A percentile compares a stretch with the other conserved stretches of the same genome.
Conservation (phyloP, 192 early-diverging fungal genomes). For the Nowakowskiella sp. region DNA sequence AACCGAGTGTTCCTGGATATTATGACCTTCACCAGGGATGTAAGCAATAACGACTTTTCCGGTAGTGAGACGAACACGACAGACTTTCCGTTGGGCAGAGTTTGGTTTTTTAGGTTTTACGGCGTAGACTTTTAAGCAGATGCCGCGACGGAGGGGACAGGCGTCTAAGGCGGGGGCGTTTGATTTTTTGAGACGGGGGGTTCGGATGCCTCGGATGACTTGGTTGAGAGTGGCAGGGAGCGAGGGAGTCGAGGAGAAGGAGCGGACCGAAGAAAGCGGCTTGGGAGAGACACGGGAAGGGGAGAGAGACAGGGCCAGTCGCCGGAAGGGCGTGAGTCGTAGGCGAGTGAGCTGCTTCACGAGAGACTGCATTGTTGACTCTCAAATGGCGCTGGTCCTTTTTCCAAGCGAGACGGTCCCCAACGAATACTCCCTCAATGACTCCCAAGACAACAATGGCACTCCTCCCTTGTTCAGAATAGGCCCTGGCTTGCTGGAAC, state of each 20-base stretch:
- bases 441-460: too few species aligned
- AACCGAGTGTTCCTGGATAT: constrained; percentile 94
- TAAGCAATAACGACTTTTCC: constrained; percentile 88
- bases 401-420: too few species aligned
- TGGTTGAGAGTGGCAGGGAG: constrained; percentile 85
- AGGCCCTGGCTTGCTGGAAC: constrained; percentile 73
- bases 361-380: too few species aligned
- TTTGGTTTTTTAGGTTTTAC: constrained; percentile 98
- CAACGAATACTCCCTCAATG: too few species aligned
- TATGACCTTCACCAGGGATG: constrained; percentile 98
- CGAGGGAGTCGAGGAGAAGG: constrained; percentile 20
- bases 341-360: too few species aligned
- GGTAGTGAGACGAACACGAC: constrained; percentile 84
- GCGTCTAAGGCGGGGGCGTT: constrained; percentile 77
- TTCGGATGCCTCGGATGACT: constrained; percentile 78
- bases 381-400: too few species aligned
- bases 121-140: constrained; percentile 91
- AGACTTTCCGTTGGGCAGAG: constrained; percentile 91
- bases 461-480: too few species aligned
- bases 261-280: too few species aligned
- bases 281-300: too few species aligned
- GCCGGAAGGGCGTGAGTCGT: too few species aligned
- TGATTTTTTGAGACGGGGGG: constrained; percentile 51
- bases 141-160: constrained; percentile 85
- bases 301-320: too few species aligned